Conservation (phyloP, 2,329 filamentous ascomycete species). For the Sporothrix phasma region DNA sequence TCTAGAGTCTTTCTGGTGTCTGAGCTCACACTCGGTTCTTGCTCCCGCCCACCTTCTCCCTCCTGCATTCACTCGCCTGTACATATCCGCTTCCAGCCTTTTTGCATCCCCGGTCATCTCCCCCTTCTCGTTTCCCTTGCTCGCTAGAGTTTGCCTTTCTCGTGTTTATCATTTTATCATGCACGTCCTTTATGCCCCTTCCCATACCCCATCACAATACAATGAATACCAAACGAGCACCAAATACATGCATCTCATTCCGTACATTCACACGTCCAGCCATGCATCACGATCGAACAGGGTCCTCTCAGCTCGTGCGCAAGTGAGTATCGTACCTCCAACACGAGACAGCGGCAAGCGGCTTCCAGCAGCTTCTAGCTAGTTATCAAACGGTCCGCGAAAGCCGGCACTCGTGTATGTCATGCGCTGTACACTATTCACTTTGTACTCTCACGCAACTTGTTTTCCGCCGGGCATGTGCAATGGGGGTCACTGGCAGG, state of each 20-base stretch:
- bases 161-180: not conserved
- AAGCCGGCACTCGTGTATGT: no score
- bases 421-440: not conserved
- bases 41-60: not conserved
- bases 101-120: not conserved
- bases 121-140: not conserved
- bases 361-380: not conserved
- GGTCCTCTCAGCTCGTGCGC: not conserved
- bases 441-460: not conserved
- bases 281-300: not conserved
- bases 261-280: not conserved
- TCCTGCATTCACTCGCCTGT: not conserved
- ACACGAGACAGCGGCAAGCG: not conserved
- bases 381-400: no score
- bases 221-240: not conserved
- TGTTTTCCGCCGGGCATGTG: not conserved
- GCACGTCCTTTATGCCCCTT: conserved; percentile 1
- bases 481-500: not conserved
- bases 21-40: no score
- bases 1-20: conserved; percentile 26
- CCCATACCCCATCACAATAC: not conserved
- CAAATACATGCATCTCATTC: not conserved
- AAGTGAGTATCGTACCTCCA: not conserved
- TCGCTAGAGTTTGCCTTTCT: not conserved
- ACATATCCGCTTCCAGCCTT: conserved; percentile 2